Conservation (phyloP, 2,329 filamentous ascomycete genomes). For the Lomentospora prolificans region DNA sequence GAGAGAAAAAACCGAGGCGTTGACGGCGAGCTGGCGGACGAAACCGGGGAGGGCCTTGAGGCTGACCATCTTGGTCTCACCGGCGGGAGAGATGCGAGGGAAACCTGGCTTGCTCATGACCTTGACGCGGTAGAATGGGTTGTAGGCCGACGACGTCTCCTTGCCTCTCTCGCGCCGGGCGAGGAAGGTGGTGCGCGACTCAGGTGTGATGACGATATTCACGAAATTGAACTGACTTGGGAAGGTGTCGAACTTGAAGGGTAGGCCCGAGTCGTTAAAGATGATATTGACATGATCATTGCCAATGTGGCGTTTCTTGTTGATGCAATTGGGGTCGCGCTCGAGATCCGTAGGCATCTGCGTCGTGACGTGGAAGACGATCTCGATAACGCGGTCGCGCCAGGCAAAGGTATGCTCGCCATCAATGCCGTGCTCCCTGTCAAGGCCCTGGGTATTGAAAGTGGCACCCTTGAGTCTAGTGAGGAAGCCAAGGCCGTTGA, state of each 20-base stretch:
- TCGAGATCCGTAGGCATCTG: slow-evolving; percentile 91
- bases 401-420: slow-evolving; percentile 87
- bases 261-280: slow-evolving; percentile 90
- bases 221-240: slow-evolving; percentile 94
- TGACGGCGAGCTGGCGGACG: slow-evolving; percentile 79
- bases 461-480: slow-evolving; percentile 71
- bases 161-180: slow-evolving; percentile 41
- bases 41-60: slow-evolving; percentile 74
- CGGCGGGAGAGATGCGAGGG: slow-evolving; percentile 82
- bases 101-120: slow-evolving; percentile 83
- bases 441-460: slow-evolving; percentile 89
- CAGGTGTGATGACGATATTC: slow-evolving; percentile 89
- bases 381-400: slow-evolving; percentile 89
- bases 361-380: slow-evolving; percentile 91
- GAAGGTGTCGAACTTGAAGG: slow-evolving; percentile 85
- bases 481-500: slow-evolving; percentile 72
- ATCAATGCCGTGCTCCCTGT: slow-evolving; percentile 66
- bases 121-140: slow-evolving; percentile 75
- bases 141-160: slow-evolving; percentile 16
- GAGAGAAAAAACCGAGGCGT: slow-evolving; percentile 83
- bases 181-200: slow-evolving; percentile 67
- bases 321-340: slow-evolving; percentile 62
- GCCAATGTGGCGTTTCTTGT: slow-evolving; percentile 91
- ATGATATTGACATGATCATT: slow-evolving; percentile 98
- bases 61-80: slow-evolving; percentile 81